These are phyloP conservation scores for Phytophthora citricola DNA, from an alignment of 352 stramenopile species.

Conservation along the genomic window DNA sequence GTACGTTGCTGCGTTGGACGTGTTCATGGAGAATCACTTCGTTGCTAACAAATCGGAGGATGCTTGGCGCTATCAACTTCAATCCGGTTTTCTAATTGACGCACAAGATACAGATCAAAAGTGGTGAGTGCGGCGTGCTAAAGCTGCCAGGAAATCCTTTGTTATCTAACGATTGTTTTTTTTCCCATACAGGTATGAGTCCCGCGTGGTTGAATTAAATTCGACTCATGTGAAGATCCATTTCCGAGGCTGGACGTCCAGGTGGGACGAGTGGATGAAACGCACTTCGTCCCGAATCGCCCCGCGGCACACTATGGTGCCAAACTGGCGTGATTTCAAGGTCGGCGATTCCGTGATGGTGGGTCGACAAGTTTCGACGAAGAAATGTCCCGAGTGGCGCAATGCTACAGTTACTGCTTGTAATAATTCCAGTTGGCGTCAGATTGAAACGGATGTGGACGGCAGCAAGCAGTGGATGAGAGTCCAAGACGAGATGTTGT, in stretches of 20 bases:
- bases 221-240: constrained; percentile 88
- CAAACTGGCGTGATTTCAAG: constrained; percentile 70
- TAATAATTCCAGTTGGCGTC: constrained; percentile 34
- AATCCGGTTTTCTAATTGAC: constrained; percentile 65
- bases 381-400: constrained; percentile 63
- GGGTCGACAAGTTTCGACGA: constrained; percentile 31
- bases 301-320: constrained; percentile 89
- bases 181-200: constrained; percentile 50
- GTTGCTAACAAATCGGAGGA: constrained; percentile 20
- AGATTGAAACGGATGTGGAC: constrained; percentile 49
- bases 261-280: constrained; percentile 97
- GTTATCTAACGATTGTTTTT: neutral
- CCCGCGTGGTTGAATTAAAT: constrained; percentile 53
- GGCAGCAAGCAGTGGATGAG: constrained; percentile 57
- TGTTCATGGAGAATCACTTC: no score
- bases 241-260: constrained; percentile 96
- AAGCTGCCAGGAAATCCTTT: neutral
- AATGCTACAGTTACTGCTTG: constrained; percentile 48
- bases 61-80: constrained; percentile 62
- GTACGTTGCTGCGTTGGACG: no score
- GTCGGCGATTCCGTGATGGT: constrained; percentile 59
- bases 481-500: constrained; percentile 70
- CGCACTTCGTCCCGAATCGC: constrained; percentile 90
- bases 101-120: constrained; percentile 69
- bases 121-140: constrained; percentile 41